Conservation (phyloP, 805 yeast species). For the Saturnispora kantuleensis region DNA sequence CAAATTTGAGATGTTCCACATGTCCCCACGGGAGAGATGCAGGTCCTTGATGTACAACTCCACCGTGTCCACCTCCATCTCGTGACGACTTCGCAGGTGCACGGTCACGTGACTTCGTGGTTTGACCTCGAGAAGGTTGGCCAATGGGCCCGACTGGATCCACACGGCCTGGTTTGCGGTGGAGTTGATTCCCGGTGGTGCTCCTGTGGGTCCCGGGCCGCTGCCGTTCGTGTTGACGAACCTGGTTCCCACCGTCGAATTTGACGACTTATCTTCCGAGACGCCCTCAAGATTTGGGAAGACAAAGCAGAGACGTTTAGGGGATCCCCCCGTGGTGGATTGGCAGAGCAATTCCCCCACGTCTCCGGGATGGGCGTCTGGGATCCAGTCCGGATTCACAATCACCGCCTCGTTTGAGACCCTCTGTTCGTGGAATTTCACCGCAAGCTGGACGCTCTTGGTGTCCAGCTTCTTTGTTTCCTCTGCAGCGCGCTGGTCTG, state of each 20-base stretch:
- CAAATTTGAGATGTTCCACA: slow-evolving; percentile 73
- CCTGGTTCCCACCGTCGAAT: slow-evolving; percentile 7
- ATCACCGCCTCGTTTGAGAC: slow-evolving; percentile 49
- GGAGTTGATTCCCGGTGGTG: too few species aligned
- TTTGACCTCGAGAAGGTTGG: slow-evolving; percentile 50
- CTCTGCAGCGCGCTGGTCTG: slow-evolving; percentile 3
- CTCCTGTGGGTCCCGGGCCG: slow-evolving; percentile 5
- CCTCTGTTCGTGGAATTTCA: slow-evolving; percentile 58
- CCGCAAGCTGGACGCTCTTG: slow-evolving; percentile 35
- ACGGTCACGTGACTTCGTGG: slow-evolving; percentile 60
- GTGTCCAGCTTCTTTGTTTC: slow-evolving; percentile 2
- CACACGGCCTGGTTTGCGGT: slow-evolving; percentile 33
- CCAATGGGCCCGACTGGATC: slow-evolving; percentile 50
- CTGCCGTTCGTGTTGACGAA: slow-evolving; percentile 16
- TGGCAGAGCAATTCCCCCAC: slow-evolving; percentile 56
- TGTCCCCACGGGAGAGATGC: slow-evolving; percentile 77
- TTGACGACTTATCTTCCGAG: slow-evolving; percentile 1
- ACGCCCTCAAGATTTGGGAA: slow-evolving; percentile 23
- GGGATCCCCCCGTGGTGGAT: slow-evolving; percentile 19
- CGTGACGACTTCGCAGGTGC: slow-evolving; percentile 32
- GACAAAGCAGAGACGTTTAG: slow-evolving; percentile 34
- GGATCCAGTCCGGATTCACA: slow-evolving; percentile 48
- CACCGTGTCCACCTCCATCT: slow-evolving; percentile 68
- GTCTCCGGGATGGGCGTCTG: slow-evolving; percentile 64
- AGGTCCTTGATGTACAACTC: slow-evolving; percentile 77